Evolutionary conservation across 2,329 filamentous ascomycete genomes (phyloP).

Genomic region (Neopestalotiopsis clavispora): DNA sequence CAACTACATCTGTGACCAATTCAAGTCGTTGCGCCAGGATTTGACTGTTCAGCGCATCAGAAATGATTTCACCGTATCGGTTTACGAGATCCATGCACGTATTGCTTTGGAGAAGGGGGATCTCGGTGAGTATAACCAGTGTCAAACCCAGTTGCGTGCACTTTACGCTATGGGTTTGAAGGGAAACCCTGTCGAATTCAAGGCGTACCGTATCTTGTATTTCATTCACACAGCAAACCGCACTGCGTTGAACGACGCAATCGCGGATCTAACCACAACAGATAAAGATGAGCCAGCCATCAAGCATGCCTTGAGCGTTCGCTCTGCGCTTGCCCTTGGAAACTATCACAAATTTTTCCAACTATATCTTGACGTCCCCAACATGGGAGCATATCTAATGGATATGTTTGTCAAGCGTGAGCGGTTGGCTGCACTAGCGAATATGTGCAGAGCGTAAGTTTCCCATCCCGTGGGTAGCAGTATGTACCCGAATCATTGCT

Average conservation of each 20-base stretch:
- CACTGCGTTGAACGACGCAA: slow-evolving; percentile 95
- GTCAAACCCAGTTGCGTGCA: slow-evolving; percentile 94
- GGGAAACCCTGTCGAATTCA: slow-evolving; percentile 93
- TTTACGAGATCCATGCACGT: slow-evolving; percentile 96
- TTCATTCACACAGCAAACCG: slow-evolving; percentile 99
- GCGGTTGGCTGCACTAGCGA: slow-evolving; percentile 86
- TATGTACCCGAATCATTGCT: slow-evolving; percentile 41
- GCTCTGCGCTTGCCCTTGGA: slow-evolving; percentile 87
- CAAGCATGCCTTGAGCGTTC: slow-evolving; percentile 89
- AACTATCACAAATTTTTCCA: slow-evolving; percentile 99
- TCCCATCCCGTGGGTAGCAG: neutral
- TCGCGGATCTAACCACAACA: slow-evolving; percentile 98
- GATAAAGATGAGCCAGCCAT: slow-evolving; percentile 87
- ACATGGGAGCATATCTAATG: slow-evolving; percentile 98
- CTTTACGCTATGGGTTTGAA: slow-evolving; percentile 87
- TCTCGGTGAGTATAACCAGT: slow-evolving; percentile 99
- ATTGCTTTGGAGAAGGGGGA: slow-evolving; percentile 98
- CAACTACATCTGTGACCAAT: slow-evolving; percentile 97
- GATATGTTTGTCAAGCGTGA: slow-evolving; percentile 98
- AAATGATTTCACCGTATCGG: slow-evolving; percentile 93
- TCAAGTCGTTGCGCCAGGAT: slow-evolving; percentile 98
- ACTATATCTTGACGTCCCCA: slow-evolving; percentile 90
- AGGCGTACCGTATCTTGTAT: slow-evolving; percentile 99
- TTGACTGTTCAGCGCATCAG: slow-evolving; percentile 97
- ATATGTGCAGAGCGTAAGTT: slow-evolving; percentile 95